Evolutionary conservation across 1,139 yeast genomes (phyloP), one percentile per base, ranked within the genome.

Genomic region (Yamadazyma jaroonii): DNA sequence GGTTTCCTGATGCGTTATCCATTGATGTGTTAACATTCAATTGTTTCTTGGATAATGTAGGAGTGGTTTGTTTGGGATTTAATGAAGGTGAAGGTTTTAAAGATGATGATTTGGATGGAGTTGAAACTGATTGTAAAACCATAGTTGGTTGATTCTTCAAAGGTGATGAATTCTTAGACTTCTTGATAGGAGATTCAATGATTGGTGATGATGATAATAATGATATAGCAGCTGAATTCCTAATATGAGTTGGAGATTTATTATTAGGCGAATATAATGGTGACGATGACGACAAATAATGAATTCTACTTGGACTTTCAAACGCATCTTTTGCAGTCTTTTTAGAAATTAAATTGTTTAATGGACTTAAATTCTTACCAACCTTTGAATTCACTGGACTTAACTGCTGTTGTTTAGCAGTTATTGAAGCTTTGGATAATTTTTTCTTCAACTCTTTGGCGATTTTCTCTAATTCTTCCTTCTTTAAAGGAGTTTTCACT

Each of bases 401-500:
- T 20, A 55, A 42, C 36, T 64, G 58, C 37, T 65, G 59, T 48
- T 67, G 72, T 46, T 69, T 71, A 22, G 77, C 77, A 15, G 77
- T 60, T 29, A 70, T 64, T 17, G 74, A 65, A 9, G 77, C 77
- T 47, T 60, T 62, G 29, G 73, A 64, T 25, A 71, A 57, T 47
- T 68, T 69, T 39, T 61, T 64, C 54, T 70, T 71, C 43, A 71
- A 57, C 49, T 70, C 72, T 40, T 62, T 62, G 43, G 77, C 77
- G 28, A 71, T 71, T 42, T 67, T 62, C 45, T 71, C 77, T 40
- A 71, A 56, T 42, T 71, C 77, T 41, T 70, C 76, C 49, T 69
- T 70, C 43, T 63, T 63, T 47, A 71, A 58, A 17, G 35, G 27
- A 25, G 27, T 31, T 15, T 31, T 31, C n/a, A n/a, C 25, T 31